phyloP scores from a whole-genome alignment of 2,329 filamentous ascomycete species.

The Fusarium coicis region DNA sequence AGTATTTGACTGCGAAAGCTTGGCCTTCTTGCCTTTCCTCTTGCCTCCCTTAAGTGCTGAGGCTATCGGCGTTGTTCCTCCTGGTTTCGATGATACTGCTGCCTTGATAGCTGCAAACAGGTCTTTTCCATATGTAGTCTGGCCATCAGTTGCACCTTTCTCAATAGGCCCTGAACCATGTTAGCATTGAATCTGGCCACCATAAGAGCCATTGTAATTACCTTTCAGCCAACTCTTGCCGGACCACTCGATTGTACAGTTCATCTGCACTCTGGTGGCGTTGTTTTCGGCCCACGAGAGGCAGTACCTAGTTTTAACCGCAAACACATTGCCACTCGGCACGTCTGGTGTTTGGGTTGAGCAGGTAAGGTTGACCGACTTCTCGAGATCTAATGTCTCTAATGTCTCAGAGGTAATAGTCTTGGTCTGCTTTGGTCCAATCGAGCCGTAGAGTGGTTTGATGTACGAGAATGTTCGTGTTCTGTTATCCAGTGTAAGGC shows the following conservation, averaged over 20 bases:
- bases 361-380: slow-evolving; percentile 82
- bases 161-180: slow-evolving; percentile 82
- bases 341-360: slow-evolving; percentile 94
- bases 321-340: slow-evolving; percentile 91
- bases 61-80: slow-evolving; percentile 58
- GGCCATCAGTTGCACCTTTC: slow-evolving; percentile 92
- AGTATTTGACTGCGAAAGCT: slow-evolving; percentile 57
- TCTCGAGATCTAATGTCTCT: slow-evolving; percentile 88
- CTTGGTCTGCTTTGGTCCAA: slow-evolving; percentile 94
- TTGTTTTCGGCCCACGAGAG: slow-evolving; percentile 92
- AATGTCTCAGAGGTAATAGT: slow-evolving; percentile 88
- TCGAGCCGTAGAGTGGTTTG: slow-evolving; percentile 84
- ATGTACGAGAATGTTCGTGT: slow-evolving; percentile 85
- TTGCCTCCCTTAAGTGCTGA: slow-evolving; percentile 64
- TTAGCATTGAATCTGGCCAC: slow-evolving; percentile 44
- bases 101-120: slow-evolving; percentile 79
- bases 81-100: slow-evolving; percentile 74
- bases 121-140: slow-evolving; percentile 83
- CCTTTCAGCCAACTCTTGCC: slow-evolving; percentile 99
- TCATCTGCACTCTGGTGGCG: slow-evolving; percentile 85
- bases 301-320: slow-evolving; percentile 93
- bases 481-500: slow-evolving; percentile 78
- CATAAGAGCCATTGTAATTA: slow-evolving; percentile 54
- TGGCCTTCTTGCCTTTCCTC: slow-evolving; percentile 69
- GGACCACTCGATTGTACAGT: slow-evolving; percentile 92